These are phyloP conservation scores for Porcisia hertigi DNA, from an alignment of 208 protist species.

Conservation along the genomic window DNA sequence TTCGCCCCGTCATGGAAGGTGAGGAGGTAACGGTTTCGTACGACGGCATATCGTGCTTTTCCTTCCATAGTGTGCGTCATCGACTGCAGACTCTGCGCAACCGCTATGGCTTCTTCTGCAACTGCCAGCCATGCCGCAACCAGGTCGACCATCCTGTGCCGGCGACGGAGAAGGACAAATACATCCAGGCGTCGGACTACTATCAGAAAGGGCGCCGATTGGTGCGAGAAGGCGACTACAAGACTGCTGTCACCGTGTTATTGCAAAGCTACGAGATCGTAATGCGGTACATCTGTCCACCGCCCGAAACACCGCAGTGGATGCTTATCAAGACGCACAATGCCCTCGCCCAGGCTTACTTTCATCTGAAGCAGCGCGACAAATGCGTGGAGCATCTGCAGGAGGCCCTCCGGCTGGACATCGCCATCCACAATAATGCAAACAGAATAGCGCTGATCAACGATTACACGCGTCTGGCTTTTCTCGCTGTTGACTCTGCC, in stretches of 20 bases:
- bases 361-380: constrained; percentile 57
- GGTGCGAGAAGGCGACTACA: constrained; percentile 74
- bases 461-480: constrained; percentile 78
- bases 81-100: constrained; percentile 66
- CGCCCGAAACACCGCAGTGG: constrained; percentile 72
- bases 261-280: constrained; percentile 86
- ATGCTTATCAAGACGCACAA: constrained; percentile 89
- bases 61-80: constrained; percentile 76
- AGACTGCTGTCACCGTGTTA: constrained; percentile 77
- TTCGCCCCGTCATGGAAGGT: constrained; percentile 63
- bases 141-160: constrained; percentile 76
- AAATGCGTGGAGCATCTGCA: constrained; percentile 84
- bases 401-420: constrained; percentile 52
- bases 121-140: constrained; percentile 58
- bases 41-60: constrained; percentile 64
- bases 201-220: constrained; percentile 90
- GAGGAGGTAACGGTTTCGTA: constrained; percentile 88
- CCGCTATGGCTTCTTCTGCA: constrained; percentile 82
- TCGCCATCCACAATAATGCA: constrained; percentile 57
- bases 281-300: constrained; percentile 84
- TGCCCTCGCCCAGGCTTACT: constrained; percentile 82
- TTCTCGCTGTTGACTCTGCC: constrained; percentile 34
- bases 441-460: constrained; percentile 64
- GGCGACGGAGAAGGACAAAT: constrained; percentile 66
- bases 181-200: constrained; percentile 84